phyloP scores from a whole-genome alignment of 163 green algal genomes.

The Smithsoniella earleae region DNA sequence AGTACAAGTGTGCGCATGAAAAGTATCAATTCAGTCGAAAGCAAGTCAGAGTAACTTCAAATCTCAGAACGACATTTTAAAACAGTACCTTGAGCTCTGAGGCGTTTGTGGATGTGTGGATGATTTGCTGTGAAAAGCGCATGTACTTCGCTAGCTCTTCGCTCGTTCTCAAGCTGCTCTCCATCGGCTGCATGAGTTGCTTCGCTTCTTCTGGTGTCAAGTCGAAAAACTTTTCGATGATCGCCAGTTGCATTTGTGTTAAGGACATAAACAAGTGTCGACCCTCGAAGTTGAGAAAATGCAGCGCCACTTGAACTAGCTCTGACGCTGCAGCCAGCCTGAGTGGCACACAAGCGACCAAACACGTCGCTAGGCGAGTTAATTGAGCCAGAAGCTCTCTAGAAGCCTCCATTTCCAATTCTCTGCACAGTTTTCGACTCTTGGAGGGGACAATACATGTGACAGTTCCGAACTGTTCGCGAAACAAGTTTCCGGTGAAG shows the following conservation, averaged over 20 bases:
- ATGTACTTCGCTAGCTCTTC: constrained; percentile 29
- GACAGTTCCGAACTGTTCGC: too few species aligned
- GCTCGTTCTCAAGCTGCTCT: constrained; percentile 46
- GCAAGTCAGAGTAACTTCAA: too few species aligned
- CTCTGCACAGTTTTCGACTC: constrained; percentile 1
- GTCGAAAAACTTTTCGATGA: constrained; percentile 26
- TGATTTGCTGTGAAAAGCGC: constrained; percentile 30
- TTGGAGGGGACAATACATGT: too few species aligned
- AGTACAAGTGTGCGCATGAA: too few species aligned
- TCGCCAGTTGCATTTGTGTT: constrained; percentile 15
- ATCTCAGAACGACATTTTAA: too few species aligned
- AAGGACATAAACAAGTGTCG: constrained; percentile 22
- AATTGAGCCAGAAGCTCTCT: constrained; percentile 6
- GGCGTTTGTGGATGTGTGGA: constrained; percentile 29
- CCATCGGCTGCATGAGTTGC: constrained; percentile 53
- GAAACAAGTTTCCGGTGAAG: too few species aligned
- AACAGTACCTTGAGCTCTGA: constrained; percentile 19
- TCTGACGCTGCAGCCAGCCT: constrained; percentile 1
- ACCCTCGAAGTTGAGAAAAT: constrained; percentile 30
- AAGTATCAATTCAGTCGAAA: too few species aligned
- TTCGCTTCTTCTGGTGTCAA: not conserved
- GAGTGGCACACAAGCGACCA: constrained; percentile 17
- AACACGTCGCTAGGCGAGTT: constrained; percentile 7
- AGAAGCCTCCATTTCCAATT: constrained; percentile 5
- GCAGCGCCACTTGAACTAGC: constrained; percentile 19